Evolutionary conservation across 2,329 filamentous ascomycete genomes (phyloP), one percentile per base, ranked within the genome.

Genomic region (Fusarium camptoceras): DNA sequence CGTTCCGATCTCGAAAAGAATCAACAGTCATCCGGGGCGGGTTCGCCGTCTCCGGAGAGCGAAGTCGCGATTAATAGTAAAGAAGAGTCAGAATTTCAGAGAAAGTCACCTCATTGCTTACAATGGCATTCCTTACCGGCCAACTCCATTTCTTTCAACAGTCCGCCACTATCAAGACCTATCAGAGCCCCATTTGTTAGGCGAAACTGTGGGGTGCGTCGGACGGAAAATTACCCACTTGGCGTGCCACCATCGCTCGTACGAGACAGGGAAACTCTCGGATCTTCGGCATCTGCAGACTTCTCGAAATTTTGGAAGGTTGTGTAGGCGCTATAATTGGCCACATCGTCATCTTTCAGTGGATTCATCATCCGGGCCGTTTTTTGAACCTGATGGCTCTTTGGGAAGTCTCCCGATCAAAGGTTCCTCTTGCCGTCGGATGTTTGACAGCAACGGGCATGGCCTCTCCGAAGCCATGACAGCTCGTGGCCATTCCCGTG

Each of bases 281-380:
- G 71, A 30, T 66, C 60, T 51, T 72, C 72, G 72, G 72, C 71
- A 57, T 51, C 59, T 70, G 71, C 62, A 70, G 66, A 73, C 43
- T 73, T 75, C 69, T 73, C 63, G 73, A 75, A 75, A 71, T 46
- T 69, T 64, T 71, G 61, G 55, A 57, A 59, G 50, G 44, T 59
- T 53, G 16, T 34, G 27, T 37, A 25, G 31, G 18, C 18, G 49
- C 24, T n/a, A 14, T 14, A 22, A 53, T 53, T 53, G 49, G 49
- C 31, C 34, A 53, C 49, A 53, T 22, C 49, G 34, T 53, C 49
- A 53, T 53, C 49, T 53, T 55, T 46, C 43, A n/a, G 54, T 49
- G 49, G 51, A 43, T 64, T 64, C 63, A 58, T 46, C 47, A 65
- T 68, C 69, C 68, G 68, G 68, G 54, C 68, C 68, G 63, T 73